Conservation (phyloP, 331 rosid genomes). For the Malus hybrid region DNA sequence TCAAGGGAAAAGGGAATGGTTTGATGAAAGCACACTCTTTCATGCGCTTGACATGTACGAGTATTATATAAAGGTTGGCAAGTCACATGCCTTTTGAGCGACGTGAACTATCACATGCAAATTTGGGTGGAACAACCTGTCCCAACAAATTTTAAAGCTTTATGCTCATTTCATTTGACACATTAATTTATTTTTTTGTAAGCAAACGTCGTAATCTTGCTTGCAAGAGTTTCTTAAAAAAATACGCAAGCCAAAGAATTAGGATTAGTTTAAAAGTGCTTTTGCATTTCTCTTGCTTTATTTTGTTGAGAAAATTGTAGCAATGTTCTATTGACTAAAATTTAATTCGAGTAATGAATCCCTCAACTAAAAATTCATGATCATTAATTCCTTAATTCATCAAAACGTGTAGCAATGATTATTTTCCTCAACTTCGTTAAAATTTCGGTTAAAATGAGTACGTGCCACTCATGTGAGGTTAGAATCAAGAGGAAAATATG, state of each 20-base stretch:
- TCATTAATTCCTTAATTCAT: no score
- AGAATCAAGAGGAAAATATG: no score
- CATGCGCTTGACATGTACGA: not conserved
- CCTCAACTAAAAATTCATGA: no score
- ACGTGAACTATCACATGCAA: not conserved
- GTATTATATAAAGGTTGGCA: not conserved
- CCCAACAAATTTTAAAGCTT: not conserved
- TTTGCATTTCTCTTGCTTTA: no score
- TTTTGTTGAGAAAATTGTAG: not conserved
- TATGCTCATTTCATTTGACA: not conserved
- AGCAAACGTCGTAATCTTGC: not conserved
- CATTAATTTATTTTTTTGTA: no score
- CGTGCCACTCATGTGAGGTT: no score
- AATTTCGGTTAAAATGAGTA: no score
- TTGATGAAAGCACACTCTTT: not conserved
- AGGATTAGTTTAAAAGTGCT: no score
- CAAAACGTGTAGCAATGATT: no score
- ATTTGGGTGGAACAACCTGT: not conserved
- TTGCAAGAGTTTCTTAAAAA: not conserved
- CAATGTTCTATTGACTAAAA: fast-evolving
- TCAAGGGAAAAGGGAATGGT: not conserved
- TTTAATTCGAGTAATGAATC: no score
- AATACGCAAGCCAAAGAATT: not conserved
- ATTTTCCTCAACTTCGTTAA: no score
- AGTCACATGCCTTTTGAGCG: not conserved